Conservation (phyloP, 352 stramenopile species). For the Phytophthora hibernalis region DNA sequence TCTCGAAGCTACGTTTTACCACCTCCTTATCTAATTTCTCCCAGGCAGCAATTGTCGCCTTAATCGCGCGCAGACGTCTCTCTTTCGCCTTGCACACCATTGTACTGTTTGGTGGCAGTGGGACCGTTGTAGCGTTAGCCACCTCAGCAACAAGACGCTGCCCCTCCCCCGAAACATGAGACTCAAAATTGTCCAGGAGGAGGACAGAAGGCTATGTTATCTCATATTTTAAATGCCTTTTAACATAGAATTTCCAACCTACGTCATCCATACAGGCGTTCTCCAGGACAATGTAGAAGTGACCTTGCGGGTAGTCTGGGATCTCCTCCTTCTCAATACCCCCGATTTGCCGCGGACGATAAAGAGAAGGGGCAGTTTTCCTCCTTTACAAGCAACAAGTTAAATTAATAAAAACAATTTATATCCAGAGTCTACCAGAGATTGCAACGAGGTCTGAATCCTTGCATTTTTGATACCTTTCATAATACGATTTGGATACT, state of each 20-base stretch:
- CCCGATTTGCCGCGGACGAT: constrained; percentile 2
- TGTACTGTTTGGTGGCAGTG: constrained; percentile 15
- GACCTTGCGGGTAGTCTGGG: neutral
- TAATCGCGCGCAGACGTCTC: neutral
- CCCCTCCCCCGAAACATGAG: constrained; percentile 3
- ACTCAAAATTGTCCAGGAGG: constrained; percentile 11
- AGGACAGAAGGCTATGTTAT: constrained; percentile 10
- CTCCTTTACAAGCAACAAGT: neutral
- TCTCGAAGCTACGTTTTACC: constrained; percentile 16
- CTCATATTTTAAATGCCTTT: constrained; percentile 3
- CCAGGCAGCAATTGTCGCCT: constrained; percentile 3
- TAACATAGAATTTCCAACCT: neutral
- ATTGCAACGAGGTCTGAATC: no score
- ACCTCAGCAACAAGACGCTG: constrained; percentile 5
- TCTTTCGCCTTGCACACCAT: constrained; percentile 17
- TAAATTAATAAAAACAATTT: constrained; percentile 4
- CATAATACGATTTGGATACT: no score
- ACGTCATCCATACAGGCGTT: constrained; percentile 9
- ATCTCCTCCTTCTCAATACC: neutral
- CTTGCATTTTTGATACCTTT: no score
- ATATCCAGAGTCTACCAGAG: no score
- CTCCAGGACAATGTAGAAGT: constrained; percentile 6
- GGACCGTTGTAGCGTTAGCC: neutral
- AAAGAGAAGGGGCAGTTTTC: constrained; percentile 5
- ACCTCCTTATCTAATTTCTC: constrained; percentile 1